These are phyloP conservation scores for Leccinum pellstonianum DNA, from an alignment of 768 basidiomycete species.

Conservation along the genomic window DNA sequence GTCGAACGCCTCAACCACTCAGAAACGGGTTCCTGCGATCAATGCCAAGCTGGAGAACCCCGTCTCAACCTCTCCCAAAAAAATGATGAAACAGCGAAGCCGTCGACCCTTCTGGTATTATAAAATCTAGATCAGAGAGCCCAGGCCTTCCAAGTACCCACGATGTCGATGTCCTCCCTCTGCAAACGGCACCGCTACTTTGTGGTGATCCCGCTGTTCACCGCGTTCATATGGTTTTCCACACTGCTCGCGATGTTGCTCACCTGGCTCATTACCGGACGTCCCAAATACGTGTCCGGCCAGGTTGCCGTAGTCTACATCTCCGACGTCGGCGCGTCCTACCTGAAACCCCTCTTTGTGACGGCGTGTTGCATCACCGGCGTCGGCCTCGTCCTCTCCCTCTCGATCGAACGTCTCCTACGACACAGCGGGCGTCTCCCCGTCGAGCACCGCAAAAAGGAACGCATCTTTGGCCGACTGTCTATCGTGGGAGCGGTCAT, in stretches of 20 bases:
- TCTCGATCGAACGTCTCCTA: conserved; percentile 60
- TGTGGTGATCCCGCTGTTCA: conserved; percentile 61
- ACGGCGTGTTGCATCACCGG: conserved; percentile 63
- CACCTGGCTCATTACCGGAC: conserved; percentile 66
- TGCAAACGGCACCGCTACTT: conserved; percentile 51
- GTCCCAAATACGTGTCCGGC: conserved; percentile 48
- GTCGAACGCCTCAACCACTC: neutral
- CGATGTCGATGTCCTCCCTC: conserved; percentile 16
- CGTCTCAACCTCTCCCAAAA: neutral
- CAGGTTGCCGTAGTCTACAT: conserved; percentile 67
- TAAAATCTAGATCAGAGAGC: conserved; percentile 3
- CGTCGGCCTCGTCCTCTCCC: conserved; percentile 56
- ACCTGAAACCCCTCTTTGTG: conserved; percentile 75
- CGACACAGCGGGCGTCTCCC: conserved; percentile 68
- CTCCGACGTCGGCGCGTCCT: conserved; percentile 72
- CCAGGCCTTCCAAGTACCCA: neutral
- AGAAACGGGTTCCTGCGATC: neutral
- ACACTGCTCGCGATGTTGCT: conserved; percentile 70
- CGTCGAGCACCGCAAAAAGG: conserved; percentile 55
- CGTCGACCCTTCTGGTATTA: neutral
- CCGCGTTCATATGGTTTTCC: conserved; percentile 67
- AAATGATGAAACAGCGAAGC: neutral
- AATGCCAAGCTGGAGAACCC: neutral
- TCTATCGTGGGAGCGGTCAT: conserved; percentile 60
- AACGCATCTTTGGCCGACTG: conserved; percentile 53